phyloP scores from a whole-genome alignment of 1,284 basidiomycete species.

The Cryptococcus sp. region DNA sequence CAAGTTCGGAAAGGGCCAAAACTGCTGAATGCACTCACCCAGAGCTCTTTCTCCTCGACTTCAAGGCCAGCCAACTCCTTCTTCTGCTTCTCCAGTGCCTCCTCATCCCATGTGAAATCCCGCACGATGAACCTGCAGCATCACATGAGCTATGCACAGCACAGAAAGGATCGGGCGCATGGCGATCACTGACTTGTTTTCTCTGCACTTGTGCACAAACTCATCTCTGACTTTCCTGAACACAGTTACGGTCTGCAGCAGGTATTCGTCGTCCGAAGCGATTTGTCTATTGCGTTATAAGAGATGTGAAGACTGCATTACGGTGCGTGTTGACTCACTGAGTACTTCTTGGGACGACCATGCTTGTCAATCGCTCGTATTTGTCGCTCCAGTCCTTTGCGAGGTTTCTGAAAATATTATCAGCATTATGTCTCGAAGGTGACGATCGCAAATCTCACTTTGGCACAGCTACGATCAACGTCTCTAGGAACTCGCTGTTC shows the following conservation, averaged over 20 bases:
- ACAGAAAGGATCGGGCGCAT: no score
- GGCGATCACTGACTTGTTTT: constrained; percentile 71
- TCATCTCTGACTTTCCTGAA: constrained; percentile 92
- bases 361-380: constrained; percentile 83
- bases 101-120: constrained; percentile 91
- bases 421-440: constrained; percentile 1
- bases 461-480: constrained; percentile 89
- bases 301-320: neutral
- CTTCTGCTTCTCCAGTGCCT: constrained; percentile 76
- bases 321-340: constrained; percentile 59
- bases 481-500: constrained; percentile 92
- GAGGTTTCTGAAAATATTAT: constrained; percentile 61
- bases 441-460: constrained; percentile 62
- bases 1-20: neutral
- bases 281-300: constrained; percentile 57
- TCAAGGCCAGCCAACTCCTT: constrained; percentile 79
- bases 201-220: constrained; percentile 90
- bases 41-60: constrained; percentile 92
- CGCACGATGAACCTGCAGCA: constrained; percentile 76
- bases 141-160: neutral
- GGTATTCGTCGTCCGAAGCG: constrained; percentile 84
- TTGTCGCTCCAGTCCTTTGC: constrained; percentile 84
- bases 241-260: constrained; percentile 81
- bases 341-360: constrained; percentile 96
- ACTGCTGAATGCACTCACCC: constrained; percentile 63